phyloP scores from a whole-genome alignment of 495 filamentous ascomycete species.

The Penicillium alfredii region DNA sequence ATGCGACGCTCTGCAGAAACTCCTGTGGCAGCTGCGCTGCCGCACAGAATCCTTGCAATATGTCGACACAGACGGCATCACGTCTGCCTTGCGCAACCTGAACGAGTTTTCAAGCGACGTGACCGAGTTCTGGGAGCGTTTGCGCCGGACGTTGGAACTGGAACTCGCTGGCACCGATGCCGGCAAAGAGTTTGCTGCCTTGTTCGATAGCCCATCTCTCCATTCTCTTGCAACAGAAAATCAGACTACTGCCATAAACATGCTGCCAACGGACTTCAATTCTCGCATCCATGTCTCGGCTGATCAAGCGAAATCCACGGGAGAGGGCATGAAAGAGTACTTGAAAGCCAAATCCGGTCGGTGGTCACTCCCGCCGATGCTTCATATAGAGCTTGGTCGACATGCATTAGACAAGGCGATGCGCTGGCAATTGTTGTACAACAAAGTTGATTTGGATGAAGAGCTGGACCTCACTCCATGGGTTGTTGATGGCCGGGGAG shows the following conservation, averaged over 20 bases:
- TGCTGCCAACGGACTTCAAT: constrained; percentile 35
- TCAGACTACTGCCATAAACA: constrained; percentile 18
- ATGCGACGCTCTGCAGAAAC: constrained; percentile 42
- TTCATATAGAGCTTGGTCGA: constrained; percentile 56
- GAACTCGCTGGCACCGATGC: constrained; percentile 45
- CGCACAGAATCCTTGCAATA: constrained; percentile 33
- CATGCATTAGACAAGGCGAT: constrained; percentile 47
- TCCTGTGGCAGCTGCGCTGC: constrained; percentile 38
- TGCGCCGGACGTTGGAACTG: constrained; percentile 47
- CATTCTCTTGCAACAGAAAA: constrained; percentile 1
- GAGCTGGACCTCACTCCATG: constrained; percentile 40
- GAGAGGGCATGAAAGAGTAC: constrained; percentile 28
- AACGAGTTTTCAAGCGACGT: constrained; percentile 43
- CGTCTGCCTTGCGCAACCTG: constrained; percentile 37
- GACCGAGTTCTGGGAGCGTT: constrained; percentile 48
- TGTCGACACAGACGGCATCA: constrained; percentile 41
- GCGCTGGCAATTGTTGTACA: constrained; percentile 54
- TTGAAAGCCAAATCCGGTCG: constrained; percentile 30
- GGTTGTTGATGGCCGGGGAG: constrained; percentile 26
- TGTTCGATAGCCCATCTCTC: constrained; percentile 41
- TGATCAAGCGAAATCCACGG: constrained; percentile 30
- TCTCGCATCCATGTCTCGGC: constrained; percentile 35
- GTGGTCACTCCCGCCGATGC: constrained; percentile 42
- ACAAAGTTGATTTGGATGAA: constrained; percentile 52
- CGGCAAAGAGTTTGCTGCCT: constrained; percentile 29